Percentiles rank a stretch among this genome's conserved stretches.
These are phyloP conservation scores for Jaenimonas drosophilae DNA, from an alignment of 208 protist species.

Conservation along the genomic window DNA sequence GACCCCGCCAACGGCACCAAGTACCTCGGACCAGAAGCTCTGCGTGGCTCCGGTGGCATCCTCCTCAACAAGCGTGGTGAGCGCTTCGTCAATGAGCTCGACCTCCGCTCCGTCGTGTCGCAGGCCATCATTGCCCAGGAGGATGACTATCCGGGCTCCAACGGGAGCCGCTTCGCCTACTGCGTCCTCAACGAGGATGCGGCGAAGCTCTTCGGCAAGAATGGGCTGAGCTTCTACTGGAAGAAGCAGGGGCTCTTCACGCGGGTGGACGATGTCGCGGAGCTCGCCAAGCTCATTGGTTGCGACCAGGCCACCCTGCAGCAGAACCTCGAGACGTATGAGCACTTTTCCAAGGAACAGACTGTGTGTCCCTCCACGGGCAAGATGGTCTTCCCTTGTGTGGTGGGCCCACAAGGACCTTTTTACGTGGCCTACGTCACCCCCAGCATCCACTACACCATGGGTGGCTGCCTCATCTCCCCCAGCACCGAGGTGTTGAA, in stretches of 20 bases:
- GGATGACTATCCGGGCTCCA: constrained; percentile 36
- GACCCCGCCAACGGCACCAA: constrained; percentile 79
- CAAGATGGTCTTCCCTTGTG: constrained; percentile 63
- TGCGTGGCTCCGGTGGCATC: constrained; percentile 91
- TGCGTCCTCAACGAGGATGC: constrained; percentile 70
- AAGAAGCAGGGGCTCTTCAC: constrained; percentile 58
- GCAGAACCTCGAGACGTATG: constrained; percentile 38
- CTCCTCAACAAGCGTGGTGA: constrained; percentile 85
- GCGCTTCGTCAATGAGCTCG: constrained; percentile 94
- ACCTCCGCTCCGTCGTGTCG: constrained; percentile 86
- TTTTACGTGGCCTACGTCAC: constrained; percentile 87
- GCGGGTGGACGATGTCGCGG: constrained; percentile 24
- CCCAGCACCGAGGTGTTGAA: constrained; percentile 61
- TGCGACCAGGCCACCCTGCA: constrained; percentile 21
- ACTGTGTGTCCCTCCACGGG: constrained; percentile 26
- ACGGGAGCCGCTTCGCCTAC: constrained; percentile 48
- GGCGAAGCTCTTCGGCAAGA: constrained; percentile 50
- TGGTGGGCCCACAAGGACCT: constrained; percentile 37
- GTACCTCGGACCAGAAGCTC: constrained; percentile 92
- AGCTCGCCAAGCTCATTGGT: constrained; percentile 48
- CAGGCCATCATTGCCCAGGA: constrained; percentile 58
- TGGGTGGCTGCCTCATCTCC: constrained; percentile 92
- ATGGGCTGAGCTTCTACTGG: constrained; percentile 65
- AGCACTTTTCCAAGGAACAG: constrained; percentile 16
- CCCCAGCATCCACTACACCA: constrained; percentile 95